These are phyloP conservation scores for Camillea tinctor DNA, from an alignment of 2,329 filamentous ascomycete species.

Conservation along the genomic window DNA sequence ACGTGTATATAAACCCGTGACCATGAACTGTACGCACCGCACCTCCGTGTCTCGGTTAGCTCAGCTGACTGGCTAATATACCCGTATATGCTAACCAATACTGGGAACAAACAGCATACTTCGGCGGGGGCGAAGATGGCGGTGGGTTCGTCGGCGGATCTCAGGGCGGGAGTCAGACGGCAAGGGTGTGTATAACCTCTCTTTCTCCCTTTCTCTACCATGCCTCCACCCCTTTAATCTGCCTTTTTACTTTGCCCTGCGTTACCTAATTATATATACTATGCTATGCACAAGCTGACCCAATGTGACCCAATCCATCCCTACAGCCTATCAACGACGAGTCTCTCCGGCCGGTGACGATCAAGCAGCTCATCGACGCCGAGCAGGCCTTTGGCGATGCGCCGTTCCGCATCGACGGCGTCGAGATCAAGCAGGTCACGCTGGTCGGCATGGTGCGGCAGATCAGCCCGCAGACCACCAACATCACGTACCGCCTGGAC, in stretches of 20 bases:
- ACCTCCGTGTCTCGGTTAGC: not conserved
- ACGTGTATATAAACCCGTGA: not conserved
- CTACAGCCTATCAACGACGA: constrained; percentile 69
- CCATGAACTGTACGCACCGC: constrained; percentile 17
- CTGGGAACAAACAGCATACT: constrained; percentile 45
- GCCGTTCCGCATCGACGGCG: constrained; percentile 81
- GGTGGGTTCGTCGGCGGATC: constrained; percentile 63
- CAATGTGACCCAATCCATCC: constrained; percentile 5
- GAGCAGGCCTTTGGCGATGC: constrained; percentile 69
- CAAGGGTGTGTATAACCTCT: constrained; percentile 23
- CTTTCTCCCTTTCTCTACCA: not conserved
- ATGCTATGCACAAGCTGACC: not conserved
- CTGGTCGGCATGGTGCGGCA: constrained; percentile 89
- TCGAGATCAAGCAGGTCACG: constrained; percentile 71
- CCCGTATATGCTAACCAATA: constrained; percentile 6
- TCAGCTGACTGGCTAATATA: not conserved
- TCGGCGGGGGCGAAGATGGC: constrained; percentile 56
- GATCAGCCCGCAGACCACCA: constrained; percentile 82
- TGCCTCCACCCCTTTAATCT: not conserved
- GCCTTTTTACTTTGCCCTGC: too few relatives aligned
- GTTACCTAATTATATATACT: too few relatives aligned
- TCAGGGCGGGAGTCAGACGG: constrained; percentile 55
- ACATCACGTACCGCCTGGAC: constrained; percentile 89
- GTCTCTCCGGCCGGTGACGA: constrained; percentile 87
- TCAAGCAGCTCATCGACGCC: constrained; percentile 89